Base-by-base conservation (phyloP, 2,329 filamentous ascomycete genomes). In the Reticulascus tulasneorum region DNA sequence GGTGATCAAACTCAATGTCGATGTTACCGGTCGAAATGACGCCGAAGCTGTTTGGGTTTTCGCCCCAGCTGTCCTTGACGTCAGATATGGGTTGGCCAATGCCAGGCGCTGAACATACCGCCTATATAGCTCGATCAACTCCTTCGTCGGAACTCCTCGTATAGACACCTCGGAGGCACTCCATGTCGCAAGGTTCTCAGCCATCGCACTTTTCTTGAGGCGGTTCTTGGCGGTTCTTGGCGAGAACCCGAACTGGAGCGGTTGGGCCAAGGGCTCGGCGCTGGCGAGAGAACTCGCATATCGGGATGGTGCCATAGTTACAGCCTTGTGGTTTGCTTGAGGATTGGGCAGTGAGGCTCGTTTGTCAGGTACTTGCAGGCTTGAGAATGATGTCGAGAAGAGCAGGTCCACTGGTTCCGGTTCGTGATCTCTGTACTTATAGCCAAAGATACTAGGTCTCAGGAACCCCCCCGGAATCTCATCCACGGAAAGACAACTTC, bases 181-280 rank as follows among this genome's bases (percentile, higher is more conserved):
- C 76, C 77, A 85, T 6, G 71, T 77, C 0, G 77, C 75, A 11
- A 84, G 60, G 7, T 71, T 64, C 53, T 86, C 82, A 3, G 75
- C 75, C 80, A 85, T 84, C 26, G 82, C 74, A 6, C 66, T 77
- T 56, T 85, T 85, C 45, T 84, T 55, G 49, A 84, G 79, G n/a
- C 79, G 67, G 52, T 84, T 85, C 26, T 70, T 71, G 3, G 79
- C 79, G 3, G 68, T 73, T 37, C 63, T 67, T 33, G 69, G 66
- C 28, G 71, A 72, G 52, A 75, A 75, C 23, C 60, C 54, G 40
- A 73, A 75, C 11, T 59, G 54, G 24, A 77, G 58, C 7, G 71
- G 69, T 46, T 63, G 47, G 10, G 55, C 67, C 15, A 77, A 53
- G 41, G 34, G 28, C 23, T 40, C 38, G 19, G 38, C 28, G 29